A percentile compares a stretch with the other conserved stretches of the same genome.
Evolutionary conservation across 2,329 filamentous ascomycete species (phyloP).

Genomic region (Didymosphaeria variabile): DNA sequence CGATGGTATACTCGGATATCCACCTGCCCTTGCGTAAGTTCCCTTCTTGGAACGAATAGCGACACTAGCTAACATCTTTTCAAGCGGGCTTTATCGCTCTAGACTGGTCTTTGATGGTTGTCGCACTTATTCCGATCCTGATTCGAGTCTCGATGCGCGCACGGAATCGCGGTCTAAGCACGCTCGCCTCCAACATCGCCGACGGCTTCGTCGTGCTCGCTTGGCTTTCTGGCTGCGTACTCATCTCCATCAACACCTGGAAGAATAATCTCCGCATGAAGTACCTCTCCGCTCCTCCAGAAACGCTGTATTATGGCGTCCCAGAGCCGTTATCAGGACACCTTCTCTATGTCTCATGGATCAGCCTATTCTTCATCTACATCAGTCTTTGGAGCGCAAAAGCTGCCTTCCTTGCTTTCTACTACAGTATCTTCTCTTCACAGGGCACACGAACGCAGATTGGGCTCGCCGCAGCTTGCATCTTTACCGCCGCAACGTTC

Average conservation of each 20-base stretch:
- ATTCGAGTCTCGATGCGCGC: conserved; percentile 33
- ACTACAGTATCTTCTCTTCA: conserved; percentile 39
- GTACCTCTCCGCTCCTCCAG: conserved; percentile 24
- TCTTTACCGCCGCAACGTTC: conserved; percentile 38
- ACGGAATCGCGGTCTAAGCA: conserved; percentile 24
- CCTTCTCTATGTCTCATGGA: conserved; percentile 44
- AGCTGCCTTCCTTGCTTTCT: conserved; percentile 43
- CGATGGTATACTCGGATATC: conserved; percentile 34
- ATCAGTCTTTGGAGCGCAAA: conserved; percentile 40
- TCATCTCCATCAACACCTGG: conserved; percentile 40
- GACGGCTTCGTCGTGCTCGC: conserved; percentile 36
- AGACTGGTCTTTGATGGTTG: conserved; percentile 38
- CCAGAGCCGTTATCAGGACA: conserved; percentile 33
- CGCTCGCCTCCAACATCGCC: conserved; percentile 28
- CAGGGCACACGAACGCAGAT: conserved; percentile 29
- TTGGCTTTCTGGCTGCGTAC: conserved; percentile 34
- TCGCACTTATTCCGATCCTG: conserved; percentile 40
- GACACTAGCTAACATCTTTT: conserved; percentile 11
- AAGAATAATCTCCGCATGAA: conserved; percentile 41
- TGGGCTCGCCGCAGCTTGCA: conserved; percentile 26
- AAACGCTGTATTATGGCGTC: conserved; percentile 36
- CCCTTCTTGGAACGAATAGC: not conserved
- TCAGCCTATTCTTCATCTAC: conserved; percentile 44
- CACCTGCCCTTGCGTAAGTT: conserved; percentile 35
- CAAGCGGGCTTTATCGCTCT: conserved; percentile 40